A percentile compares a stretch with the other conserved stretches of the same genome.
These are phyloP conservation scores for Symbiodinium pilosum DNA, from an alignment of 73 alveolate species.

Conservation along the genomic window DNA sequence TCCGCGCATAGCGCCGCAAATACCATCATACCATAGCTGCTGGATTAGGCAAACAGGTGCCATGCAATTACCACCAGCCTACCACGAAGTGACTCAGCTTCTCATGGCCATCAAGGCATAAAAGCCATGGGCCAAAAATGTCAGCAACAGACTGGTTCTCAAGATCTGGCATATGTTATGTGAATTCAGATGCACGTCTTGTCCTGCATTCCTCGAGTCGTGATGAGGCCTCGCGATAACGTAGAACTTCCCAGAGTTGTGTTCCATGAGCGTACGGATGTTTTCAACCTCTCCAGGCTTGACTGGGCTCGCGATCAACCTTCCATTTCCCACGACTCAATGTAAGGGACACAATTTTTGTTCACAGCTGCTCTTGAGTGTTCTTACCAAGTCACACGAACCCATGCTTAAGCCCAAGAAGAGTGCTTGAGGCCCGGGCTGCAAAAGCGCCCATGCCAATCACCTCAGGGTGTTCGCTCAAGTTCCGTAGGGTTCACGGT, in stretches of 20 bases:
- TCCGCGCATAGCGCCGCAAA: too few relatives aligned
- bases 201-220: not conserved
- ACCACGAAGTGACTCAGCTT: too few relatives aligned
- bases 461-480: not conserved
- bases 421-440: not conserved
- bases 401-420: not conserved
- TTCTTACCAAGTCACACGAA: too few relatives aligned
- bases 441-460: slow-evolving; percentile 4
- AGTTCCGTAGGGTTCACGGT: not conserved
- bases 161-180: too few relatives aligned
- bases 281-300: not conserved
- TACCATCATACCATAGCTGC: too few relatives aligned
- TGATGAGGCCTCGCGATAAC: not conserved
- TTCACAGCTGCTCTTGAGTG: too few relatives aligned
- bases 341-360: not conserved
- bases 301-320: not conserved
- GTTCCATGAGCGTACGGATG: slow-evolving; percentile 9
- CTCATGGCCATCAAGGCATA: too few relatives aligned
- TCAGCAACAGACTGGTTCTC: too few relatives aligned
- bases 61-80: too few relatives aligned
- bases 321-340: not conserved
- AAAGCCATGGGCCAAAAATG: too few relatives aligned
- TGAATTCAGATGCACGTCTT: too few relatives aligned
- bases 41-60: too few relatives aligned
- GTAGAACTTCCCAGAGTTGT: slow-evolving; percentile 12